Evolutionary conservation across 2,329 filamentous ascomycete genomes (phyloP).

Genomic region (Hymenoscyphus occultus): DNA sequence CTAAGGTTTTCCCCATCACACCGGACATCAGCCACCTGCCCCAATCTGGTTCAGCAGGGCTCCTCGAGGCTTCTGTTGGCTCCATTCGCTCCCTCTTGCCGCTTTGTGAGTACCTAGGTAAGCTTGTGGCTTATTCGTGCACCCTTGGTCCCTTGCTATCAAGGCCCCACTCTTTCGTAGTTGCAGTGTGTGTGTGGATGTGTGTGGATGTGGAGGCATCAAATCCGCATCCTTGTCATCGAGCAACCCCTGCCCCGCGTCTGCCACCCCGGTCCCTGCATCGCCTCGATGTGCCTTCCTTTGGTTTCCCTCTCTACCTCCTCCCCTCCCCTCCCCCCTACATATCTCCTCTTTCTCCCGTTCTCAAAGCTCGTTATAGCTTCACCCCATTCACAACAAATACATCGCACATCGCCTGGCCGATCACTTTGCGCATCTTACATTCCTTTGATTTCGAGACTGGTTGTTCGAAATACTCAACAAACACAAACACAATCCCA

Average conservation of each 20-base stretch:
- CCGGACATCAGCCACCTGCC: no score
- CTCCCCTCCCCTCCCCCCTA: neutral
- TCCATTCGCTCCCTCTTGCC: neutral
- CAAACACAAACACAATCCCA: no score
- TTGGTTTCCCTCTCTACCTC: neutral
- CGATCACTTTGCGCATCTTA: neutral
- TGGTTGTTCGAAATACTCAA: neutral
- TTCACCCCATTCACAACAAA: neutral
- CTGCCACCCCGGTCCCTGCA: neutral
- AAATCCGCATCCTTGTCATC: neutral
- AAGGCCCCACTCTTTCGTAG: neutral
- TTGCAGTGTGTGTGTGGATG: neutral
- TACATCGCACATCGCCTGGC: conserved; percentile 2
- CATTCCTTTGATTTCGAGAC: conserved; percentile 2
- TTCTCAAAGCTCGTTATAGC: neutral
- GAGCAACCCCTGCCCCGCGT: neutral
- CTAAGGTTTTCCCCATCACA: no score
- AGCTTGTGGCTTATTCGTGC: neutral
- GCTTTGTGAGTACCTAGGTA: neutral
- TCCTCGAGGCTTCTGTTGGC: no score
- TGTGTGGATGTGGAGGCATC: neutral
- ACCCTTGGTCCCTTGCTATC: no score
- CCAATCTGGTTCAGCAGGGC: no score
- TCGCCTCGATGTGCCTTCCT: neutral
- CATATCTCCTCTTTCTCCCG: neutral